A percentile compares a stretch with the other conserved stretches of the same genome.
phyloP scores from a whole-genome alignment of 2,329 filamentous ascomycete genomes.

The Aspergillus terreus region DNA sequence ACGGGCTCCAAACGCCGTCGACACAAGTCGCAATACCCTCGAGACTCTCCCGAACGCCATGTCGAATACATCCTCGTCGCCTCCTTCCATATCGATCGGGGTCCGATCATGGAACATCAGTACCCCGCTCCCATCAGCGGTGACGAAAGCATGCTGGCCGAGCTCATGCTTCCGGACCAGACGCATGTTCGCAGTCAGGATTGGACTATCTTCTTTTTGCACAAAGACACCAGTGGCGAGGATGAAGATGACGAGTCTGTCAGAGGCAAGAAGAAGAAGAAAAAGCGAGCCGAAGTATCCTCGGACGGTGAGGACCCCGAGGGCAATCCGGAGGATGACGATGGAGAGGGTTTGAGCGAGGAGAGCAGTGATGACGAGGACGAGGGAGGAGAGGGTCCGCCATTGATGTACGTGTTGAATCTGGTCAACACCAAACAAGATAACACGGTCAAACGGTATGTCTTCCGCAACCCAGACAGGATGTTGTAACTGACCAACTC shows the following conservation, averaged over 20 bases:
- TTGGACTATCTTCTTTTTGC: conserved; percentile 98
- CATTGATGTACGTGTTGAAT: conserved; percentile 94
- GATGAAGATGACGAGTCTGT: conserved; percentile 70
- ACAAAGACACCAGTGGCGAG: conserved; percentile 84
- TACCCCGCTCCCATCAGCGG: conserved; percentile 93
- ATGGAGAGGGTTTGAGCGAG: conserved; percentile 43
- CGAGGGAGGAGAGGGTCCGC: conserved; percentile 75
- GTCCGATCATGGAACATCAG: conserved; percentile 97
- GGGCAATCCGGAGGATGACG: conserved; percentile 48
- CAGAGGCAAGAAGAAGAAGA: conserved; percentile 45
- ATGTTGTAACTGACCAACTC: not conserved
- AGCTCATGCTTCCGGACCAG: conserved; percentile 97
- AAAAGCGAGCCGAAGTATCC: conserved; percentile 43
- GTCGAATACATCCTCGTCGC: conserved; percentile 98
- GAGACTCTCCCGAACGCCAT: conserved; percentile 78
- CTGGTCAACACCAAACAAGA: conserved; percentile 98
- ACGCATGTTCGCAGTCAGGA: conserved; percentile 92
- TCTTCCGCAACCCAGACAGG: conserved; percentile 1
- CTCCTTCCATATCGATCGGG: conserved; percentile 93
- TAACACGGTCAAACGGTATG: conserved; percentile 72
- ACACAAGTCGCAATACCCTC: conserved; percentile 71
- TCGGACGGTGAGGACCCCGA: conserved; percentile 43
- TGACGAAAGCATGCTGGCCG: conserved; percentile 95
- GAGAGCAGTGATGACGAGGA: conserved; percentile 58
- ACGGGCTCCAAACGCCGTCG: conserved; percentile 47